Percentiles rank a stretch among this genome's conserved stretches.
Evolutionary conservation across 306 rosid species (phyloP).

Genomic region (Casuarina cunninghamiana): DNA sequence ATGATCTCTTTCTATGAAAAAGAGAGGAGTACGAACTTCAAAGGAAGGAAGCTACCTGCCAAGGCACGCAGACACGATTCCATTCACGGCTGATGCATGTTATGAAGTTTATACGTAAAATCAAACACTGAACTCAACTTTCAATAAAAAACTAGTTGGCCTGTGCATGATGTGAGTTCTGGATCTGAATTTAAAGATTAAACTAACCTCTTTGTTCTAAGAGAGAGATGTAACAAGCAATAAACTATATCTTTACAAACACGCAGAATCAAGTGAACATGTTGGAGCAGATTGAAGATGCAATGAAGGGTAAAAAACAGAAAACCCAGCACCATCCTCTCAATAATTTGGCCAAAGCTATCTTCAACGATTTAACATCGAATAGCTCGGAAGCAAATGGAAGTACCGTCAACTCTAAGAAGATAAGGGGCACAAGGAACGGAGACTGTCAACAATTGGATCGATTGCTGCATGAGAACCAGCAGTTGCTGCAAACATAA

Average conservation of each 20-base stretch:
- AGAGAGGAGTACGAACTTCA: no score
- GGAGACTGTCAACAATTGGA: constrained; percentile 47
- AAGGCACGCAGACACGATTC: constrained; percentile 44
- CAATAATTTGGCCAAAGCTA: neutral
- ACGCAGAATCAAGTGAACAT: neutral
- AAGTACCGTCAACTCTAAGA: constrained; percentile 8
- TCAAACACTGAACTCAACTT: neutral
- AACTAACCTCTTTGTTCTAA: neutral
- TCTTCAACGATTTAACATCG: neutral
- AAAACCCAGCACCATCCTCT: no score
- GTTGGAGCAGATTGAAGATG: no score
- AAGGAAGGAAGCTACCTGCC: neutral
- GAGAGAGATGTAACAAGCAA: neutral
- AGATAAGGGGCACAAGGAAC: constrained; percentile 50
- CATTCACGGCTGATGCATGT: constrained; percentile 51
- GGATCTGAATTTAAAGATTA: no score
- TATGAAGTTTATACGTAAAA: neutral
- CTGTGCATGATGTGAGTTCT: no score
- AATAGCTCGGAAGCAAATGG: neutral
- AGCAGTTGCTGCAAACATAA: constrained; percentile 56
- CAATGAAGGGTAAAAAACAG: no score
- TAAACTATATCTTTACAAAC: neutral
- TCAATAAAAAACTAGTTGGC: no score
- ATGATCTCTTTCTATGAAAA: no score
- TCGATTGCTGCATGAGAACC: constrained; percentile 60